Base-by-base conservation (phyloP, 176 grass and related monocot species). In the Zea mays region DNA sequence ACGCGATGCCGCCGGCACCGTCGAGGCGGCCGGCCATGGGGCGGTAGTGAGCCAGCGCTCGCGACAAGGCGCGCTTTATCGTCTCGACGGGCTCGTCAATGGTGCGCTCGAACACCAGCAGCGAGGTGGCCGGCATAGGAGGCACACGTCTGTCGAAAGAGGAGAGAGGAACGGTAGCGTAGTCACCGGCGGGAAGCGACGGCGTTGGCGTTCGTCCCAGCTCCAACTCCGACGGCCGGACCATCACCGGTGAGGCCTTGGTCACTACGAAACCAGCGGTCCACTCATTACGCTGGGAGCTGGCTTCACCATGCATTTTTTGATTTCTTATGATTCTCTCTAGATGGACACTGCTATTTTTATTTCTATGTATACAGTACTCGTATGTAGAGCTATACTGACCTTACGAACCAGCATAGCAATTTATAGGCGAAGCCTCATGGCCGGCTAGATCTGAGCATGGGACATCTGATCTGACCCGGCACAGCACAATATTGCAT, bases 1-100 rank as follows among this genome's bases (percentile, higher is more conserved):
- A 63, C 16, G 27, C 8, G 21, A 77, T 47, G 57, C 1, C 9
- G 39, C 40, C 72, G 11, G 41, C 6, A 14, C 57, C 21, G 42
- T 10, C 58, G 20, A 62, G 73, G 59, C 74, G 74, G 4, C 74
- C 59, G 4, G 73, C 57, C 56, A 76, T 1, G 5, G 73, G 73
- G 14, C 9, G 21, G 57, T 76, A 47, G 73, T 76, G 58, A 0
- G 15, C 20, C 12, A 62, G 42, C 0, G 57, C 57, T 2, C 19
- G 21, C 0, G 73, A 76, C 8, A 76, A 57, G 0, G 74, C 74
- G 1, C 3, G 7, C 60, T 38, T 77, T 3, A 39, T 19, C 27
- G 33, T 65, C 33, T 65, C 74, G 1, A 38, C 5, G 2, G 74
- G 74, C 13, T 7, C 7, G 43, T 49, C 2, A 43, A 77, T 64